Evolutionary conservation across 2,329 filamentous ascomycete genomes (phyloP).

Genomic region (Cytospora chrysosperma): DNA sequence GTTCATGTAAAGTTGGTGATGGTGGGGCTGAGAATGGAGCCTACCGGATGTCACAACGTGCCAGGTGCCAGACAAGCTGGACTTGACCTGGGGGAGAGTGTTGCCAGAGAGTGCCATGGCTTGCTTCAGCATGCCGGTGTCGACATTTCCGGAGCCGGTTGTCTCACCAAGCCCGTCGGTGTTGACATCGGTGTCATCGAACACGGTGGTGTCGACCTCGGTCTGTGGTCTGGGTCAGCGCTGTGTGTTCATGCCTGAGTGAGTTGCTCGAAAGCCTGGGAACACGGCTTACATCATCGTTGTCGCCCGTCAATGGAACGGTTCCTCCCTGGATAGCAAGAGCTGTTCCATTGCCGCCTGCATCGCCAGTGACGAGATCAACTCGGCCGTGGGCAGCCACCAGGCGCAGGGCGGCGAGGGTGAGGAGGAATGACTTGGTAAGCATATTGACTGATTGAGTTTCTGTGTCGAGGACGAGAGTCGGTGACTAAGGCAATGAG

Average conservation of each 20-base stretch:
- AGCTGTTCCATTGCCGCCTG: slow-evolving; percentile 43
- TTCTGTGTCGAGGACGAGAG: neutral
- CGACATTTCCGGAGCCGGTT: slow-evolving; percentile 25
- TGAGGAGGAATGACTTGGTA: slow-evolving; percentile 30
- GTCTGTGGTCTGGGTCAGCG: slow-evolving; percentile 1
- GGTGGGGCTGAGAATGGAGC: no score
- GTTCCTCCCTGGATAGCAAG: slow-evolving; percentile 41
- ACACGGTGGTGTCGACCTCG: slow-evolving; percentile 23
- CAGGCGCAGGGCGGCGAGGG: slow-evolving; percentile 31
- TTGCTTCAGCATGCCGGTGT: slow-evolving; percentile 13
- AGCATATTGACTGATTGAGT: slow-evolving; percentile 28
- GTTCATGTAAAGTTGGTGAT: no score
- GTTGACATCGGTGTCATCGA: slow-evolving; percentile 22
- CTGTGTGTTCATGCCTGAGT: no score
- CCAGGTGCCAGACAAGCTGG: slow-evolving; percentile 26
- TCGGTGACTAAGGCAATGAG: neutral
- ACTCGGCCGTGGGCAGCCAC: slow-evolving; percentile 36
- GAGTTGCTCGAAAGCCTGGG: no score
- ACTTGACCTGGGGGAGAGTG: slow-evolving; percentile 28
- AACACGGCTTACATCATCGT: slow-evolving; percentile 28
- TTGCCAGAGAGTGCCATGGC: slow-evolving; percentile 26
- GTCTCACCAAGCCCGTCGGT: slow-evolving; percentile 27
- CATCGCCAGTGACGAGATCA: slow-evolving; percentile 34
- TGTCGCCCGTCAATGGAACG: slow-evolving; percentile 41
- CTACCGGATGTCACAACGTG: slow-evolving; percentile 25